Base-by-base conservation (phyloP, 345 rosid species). In the Gossypium raimondii region DNA sequence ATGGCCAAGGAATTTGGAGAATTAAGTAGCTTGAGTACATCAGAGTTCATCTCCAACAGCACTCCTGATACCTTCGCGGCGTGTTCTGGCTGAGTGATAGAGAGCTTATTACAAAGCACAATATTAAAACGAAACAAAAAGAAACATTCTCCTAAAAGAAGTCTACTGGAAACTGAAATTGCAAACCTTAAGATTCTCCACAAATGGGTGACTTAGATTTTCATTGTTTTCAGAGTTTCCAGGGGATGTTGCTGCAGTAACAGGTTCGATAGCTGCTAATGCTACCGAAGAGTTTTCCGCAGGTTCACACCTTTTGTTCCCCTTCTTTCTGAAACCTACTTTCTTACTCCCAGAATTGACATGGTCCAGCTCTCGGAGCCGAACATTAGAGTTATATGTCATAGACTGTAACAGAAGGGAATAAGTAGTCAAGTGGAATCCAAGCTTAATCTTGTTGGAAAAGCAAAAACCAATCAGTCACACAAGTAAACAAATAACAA, bases 11-110 rank as follows among this genome's bases (percentile, higher is more conserved):
- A 71, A 53, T 55, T 55, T 34, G 62, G 74, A 55, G 51, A 55
- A 71, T 71, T 12, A 48, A 67, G 41, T 10, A 22, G 56, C 41
- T 67, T 67, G 41, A 67, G n/a, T 47, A 27, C 60, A 70, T 52
- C 73, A 17, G 73, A 52, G 17, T 70, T 70, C 38, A 56, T 71
- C 74, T 56, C 74, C 62, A 12, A 2, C 34, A 20, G 51, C 74
- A 7, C 29, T 38, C 63, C 51, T 18, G 48, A n/a, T 55, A n/a
- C 34, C 74, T 71, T 55, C 9, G 73, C 2, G 34, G 58, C 47
- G 5, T 25, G 16, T 70, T 52, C 59, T 51, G 73, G 73, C 74
- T 29, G 51, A 34, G 51, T 29, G 50, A 55, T 8, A 27, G 73
- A 53, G 47, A 25, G 2, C 11, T 34, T 34, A 70, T 71, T 55